These are phyloP conservation scores for Rhododendron williamsianum DNA, from an alignment of 148 eudicot genomes.

Conservation along the genomic window DNA sequence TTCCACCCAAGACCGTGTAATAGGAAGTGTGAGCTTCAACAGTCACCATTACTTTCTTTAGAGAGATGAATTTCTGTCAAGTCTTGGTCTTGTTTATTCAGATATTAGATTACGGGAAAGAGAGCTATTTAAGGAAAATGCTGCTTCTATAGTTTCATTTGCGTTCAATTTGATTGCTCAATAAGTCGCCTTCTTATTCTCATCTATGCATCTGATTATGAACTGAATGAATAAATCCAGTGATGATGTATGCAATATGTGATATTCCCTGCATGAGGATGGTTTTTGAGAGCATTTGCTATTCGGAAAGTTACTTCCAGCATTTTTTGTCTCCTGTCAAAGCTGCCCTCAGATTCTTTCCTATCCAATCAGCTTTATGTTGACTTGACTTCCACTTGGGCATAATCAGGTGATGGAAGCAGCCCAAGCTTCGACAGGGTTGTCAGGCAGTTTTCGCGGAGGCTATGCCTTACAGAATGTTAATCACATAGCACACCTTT, in stretches of 20 bases:
- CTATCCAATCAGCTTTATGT: conserved; percentile 31
- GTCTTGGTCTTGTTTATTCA: not conserved
- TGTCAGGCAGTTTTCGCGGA: conserved; percentile 7
- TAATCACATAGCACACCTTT: conserved; percentile 15
- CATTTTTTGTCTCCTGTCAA: not conserved
- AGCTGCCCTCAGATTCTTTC: conserved; percentile 10
- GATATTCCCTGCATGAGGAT: not conserved
- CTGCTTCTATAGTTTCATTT: not conserved
- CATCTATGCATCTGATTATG: not conserved
- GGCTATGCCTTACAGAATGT: conserved; percentile 18
- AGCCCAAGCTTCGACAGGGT: conserved; percentile 13
- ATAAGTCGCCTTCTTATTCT: not conserved
- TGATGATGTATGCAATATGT: not conserved
- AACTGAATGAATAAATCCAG: not conserved
- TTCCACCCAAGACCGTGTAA: too few species aligned
- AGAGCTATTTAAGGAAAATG: not conserved
- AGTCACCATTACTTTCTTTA: not conserved
- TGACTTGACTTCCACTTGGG: conserved; percentile 49
- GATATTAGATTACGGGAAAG: not conserved
- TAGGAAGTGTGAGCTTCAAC: not conserved
- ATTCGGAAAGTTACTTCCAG: not conserved
- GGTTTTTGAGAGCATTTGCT: conserved; percentile 1
- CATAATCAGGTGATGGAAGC: conserved; percentile 16
- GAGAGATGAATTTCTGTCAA: not conserved
- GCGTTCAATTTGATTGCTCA: not conserved